Conservation (phyloP, 2,329 filamentous ascomycete genomes). For the Metarhizium humberi region DNA sequence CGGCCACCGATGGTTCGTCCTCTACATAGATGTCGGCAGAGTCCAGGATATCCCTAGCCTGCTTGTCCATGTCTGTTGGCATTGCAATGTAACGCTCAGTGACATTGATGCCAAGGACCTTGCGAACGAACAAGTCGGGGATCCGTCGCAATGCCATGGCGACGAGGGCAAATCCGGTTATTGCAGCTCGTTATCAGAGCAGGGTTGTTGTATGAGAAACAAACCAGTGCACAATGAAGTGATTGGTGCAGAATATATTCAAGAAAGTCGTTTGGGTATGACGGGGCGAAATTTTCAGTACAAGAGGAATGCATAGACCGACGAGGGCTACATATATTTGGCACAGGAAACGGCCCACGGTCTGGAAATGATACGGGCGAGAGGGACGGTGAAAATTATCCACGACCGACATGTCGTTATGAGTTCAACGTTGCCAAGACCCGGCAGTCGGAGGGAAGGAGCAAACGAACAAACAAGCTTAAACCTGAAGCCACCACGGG, state of each 20-base stretch:
- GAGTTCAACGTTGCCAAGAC: background rate
- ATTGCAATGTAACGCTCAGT: constrained; percentile 17
- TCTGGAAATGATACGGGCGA: background rate
- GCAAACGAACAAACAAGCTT: background rate
- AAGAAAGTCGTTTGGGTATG: too few relatives aligned
- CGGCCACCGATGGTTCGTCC: constrained; percentile 53
- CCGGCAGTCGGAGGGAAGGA: background rate
- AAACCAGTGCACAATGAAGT: background rate
- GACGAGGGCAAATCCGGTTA: background rate
- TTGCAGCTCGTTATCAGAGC: background rate
- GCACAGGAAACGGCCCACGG: background rate
- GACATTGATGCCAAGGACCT: constrained; percentile 22
- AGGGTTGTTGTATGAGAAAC: background rate
- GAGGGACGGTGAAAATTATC: background rate
- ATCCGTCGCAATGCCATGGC: constrained; percentile 2
- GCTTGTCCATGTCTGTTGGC: constrained; percentile 16
- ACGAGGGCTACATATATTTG: background rate
- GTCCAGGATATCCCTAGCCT: constrained; percentile 15
- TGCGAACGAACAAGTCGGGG: constrained; percentile 14
- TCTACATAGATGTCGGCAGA: constrained; percentile 40
- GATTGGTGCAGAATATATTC: too few relatives aligned
- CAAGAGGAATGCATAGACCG: background rate
- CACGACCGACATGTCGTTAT: background rate
- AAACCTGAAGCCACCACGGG: background rate
- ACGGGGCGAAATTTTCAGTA: background rate